Evolutionary conservation across 2,329 filamentous ascomycete genomes (phyloP), one percentile per base, ranked within the genome.

Genomic region (Eutypa lata): DNA sequence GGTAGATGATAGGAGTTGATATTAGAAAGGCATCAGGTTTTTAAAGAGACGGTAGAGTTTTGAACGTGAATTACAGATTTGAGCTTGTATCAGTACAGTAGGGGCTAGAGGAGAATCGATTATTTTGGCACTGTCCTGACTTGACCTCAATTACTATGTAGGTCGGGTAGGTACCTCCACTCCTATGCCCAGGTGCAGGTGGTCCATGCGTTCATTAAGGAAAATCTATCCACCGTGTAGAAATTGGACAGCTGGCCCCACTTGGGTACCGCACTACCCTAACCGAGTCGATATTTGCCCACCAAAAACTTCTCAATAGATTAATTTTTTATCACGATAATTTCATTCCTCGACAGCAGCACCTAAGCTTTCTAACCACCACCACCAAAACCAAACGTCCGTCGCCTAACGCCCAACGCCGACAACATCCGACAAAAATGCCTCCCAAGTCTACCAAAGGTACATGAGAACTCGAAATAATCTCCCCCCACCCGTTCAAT

Each of bases 361-460:
- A 28, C 16, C 14, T 10, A 45, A n/a, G n/a, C 42, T 13, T n/a
- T 45, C 16, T n/a, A 13, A 16, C 21, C 42, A n/a, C 16, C n/a
- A n/a, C n/a, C n/a, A n/a, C n/a, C n/a, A n/a, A n/a, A n/a, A n/a
- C n/a, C 51, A 19, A 31, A 49, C 46, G 2, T 33, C 33, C 19
- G n/a, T n/a, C 42, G 48, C 44, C 48, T 47, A 40, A 49, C 46
- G 6, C 46, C 44, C 22, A 24, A 26, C 42, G 48, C 44, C 48
- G 45, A 45, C 49, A 21, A 51, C 56, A 49, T 61, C 60, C 59
- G 53, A 65, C 63, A 66, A 52, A n/a, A 65, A 75, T 74, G 72
- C 71, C 64, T 61, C 61, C 69, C 57, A 74, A 75, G 65, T 56
- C 73, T 58, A 74, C 75, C 71, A 78, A 79, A 77, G 75, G 75